phyloP scores from a whole-genome alignment of 257 asterid genomes.

The Jasminum sambac region DNA sequence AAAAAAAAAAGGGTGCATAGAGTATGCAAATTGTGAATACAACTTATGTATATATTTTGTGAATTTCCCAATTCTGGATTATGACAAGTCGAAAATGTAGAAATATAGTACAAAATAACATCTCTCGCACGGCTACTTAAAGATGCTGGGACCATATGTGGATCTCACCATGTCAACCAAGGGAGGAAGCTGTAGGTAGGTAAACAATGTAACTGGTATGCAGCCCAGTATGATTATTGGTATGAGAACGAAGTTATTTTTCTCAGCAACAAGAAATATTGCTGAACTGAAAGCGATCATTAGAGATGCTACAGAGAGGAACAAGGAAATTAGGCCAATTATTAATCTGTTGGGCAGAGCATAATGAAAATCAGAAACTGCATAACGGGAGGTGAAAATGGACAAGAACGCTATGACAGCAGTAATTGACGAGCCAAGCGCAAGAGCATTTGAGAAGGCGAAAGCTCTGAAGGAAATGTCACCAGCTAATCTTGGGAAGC shows the following conservation, averaged over 20 bases:
- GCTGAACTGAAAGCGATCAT: slow-evolving; percentile 32
- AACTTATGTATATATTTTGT: no score
- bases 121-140: no score
- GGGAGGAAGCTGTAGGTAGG: slow-evolving; percentile 29
- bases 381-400: slow-evolving; percentile 32
- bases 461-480: slow-evolving; percentile 18
- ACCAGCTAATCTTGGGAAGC: slow-evolving; percentile 19
- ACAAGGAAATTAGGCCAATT: slow-evolving; percentile 29
- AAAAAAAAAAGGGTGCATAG: no score
- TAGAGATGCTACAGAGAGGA: slow-evolving; percentile 26
- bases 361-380: slow-evolving; percentile 25
- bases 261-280: slow-evolving; percentile 20
- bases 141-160: slow-evolving; percentile 16
- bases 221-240: slow-evolving; percentile 24
- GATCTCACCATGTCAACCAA: slow-evolving; percentile 29
- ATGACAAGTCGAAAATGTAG: no score
- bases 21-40: no score
- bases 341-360: slow-evolving; percentile 31
- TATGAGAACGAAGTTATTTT: slow-evolving; percentile 6
- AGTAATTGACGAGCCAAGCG: slow-evolving; percentile 24
- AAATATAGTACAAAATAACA: no score
- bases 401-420: slow-evolving; percentile 31
- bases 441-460: slow-evolving; percentile 25
- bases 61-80: no score
- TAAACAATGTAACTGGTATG: slow-evolving; percentile 26